phyloP scores from a whole-genome alignment of 768 basidiomycete genomes.

The Mycena amicta region DNA sequence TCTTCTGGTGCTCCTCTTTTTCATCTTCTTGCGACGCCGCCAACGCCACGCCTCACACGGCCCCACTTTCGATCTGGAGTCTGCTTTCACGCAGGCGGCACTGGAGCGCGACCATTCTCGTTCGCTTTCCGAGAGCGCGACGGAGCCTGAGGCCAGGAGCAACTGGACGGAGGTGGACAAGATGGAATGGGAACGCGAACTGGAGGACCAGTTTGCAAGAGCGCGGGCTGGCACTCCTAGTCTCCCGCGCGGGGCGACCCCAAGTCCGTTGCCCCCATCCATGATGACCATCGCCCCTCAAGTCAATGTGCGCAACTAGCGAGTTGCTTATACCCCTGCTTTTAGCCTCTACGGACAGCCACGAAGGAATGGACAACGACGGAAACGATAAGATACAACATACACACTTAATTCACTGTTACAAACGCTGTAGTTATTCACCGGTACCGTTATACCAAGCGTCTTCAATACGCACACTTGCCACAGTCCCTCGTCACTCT shows the following conservation, averaged over 20 bases:
- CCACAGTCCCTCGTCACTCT: no score
- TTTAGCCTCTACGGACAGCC: not conserved
- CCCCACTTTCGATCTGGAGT: conserved; percentile 13
- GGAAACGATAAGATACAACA: not conserved
- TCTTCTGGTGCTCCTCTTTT: conserved; percentile 5
- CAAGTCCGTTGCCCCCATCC: not conserved
- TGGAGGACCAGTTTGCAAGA: conserved; percentile 21
- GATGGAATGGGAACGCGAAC: conserved; percentile 18
- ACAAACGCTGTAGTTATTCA: no score
- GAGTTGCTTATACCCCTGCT: not conserved
- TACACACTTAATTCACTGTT: not conserved
- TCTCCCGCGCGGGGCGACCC: conserved; percentile 3
- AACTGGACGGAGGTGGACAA: conserved; percentile 14
- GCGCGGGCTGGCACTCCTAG: conserved; percentile 20
- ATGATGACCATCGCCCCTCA: no score
- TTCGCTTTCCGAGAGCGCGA: conserved; percentile 8
- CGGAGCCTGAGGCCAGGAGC: not conserved
- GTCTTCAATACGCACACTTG: no score
- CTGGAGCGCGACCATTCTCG: conserved; percentile 1
- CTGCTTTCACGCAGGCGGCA: conserved; percentile 1
- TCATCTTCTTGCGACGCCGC: conserved; percentile 19
- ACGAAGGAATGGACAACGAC: conserved; percentile 9
- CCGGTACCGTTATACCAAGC: no score
- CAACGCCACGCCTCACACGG: not conserved
- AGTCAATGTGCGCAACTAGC: not conserved